phyloP scores from a whole-genome alignment of 345 rosid genomes.

The Salix dunnii region DNA sequence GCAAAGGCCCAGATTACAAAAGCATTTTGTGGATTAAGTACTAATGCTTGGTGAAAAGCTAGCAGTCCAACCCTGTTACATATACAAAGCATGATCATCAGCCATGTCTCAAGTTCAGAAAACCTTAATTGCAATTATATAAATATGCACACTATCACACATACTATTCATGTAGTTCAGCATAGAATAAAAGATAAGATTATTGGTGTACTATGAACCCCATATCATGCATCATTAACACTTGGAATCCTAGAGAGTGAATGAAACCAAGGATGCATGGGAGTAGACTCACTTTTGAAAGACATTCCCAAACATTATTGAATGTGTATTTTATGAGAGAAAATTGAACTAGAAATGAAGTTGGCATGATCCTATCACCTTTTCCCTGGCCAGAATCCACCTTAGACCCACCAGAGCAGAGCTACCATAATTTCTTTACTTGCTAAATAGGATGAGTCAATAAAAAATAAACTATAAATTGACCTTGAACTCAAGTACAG shows the following conservation, averaged over 20 bases:
- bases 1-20: slow-evolving; percentile 62
- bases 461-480: not conserved
- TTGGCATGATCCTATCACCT: not conserved
- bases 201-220: no score
- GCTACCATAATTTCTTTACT: not conserved
- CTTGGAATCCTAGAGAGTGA: no score
- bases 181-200: no score
- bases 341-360: not conserved
- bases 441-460: not conserved
- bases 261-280: no score
- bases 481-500: not conserved
- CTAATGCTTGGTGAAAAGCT: slow-evolving; percentile 82
- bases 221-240: no score
- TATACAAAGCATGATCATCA: slow-evolving; percentile 16
- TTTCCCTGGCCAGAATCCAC: no score
- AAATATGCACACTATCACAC: not conserved
- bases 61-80: slow-evolving; percentile 71
- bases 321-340: not conserved
- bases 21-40: slow-evolving; percentile 71
- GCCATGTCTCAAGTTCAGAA: not conserved
- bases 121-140: not conserved
- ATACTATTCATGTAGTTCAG: no score
- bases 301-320: not conserved
- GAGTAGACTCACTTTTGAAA: not conserved
- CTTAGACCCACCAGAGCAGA: not conserved